phyloP scores from a whole-genome alignment of 495 filamentous ascomycete species.

The Clavariopsis aquatica region DNA sequence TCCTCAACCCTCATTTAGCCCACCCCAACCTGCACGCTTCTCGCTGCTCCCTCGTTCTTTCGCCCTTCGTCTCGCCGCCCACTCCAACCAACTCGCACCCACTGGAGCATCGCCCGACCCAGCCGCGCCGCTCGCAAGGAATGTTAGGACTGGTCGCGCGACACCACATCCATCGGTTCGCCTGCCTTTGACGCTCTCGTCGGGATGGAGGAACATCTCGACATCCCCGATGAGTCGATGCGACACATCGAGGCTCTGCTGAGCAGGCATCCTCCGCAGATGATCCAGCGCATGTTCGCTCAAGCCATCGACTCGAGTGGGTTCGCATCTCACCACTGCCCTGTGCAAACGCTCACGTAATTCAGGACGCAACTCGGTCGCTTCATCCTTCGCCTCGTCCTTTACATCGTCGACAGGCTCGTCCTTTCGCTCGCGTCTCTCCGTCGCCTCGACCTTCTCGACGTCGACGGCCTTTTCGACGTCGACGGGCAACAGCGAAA shows the following conservation, averaged over 20 bases:
- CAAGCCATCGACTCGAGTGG: slow-evolving; percentile 27
- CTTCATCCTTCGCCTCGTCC: slow-evolving; percentile 22
- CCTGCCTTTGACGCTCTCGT: neutral
- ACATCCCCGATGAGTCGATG: slow-evolving; percentile 33
- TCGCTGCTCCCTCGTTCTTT: too few relatives aligned
- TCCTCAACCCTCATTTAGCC: too few relatives aligned
- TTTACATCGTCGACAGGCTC: slow-evolving; percentile 16
- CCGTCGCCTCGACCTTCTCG: slow-evolving; percentile 26
- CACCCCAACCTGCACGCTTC: too few relatives aligned
- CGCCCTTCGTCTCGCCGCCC: neutral
- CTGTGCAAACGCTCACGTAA: slow-evolving; percentile 3
- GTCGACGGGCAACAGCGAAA: slow-evolving; percentile 21
- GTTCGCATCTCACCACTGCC: neutral
- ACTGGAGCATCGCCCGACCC: neutral
- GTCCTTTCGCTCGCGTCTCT: slow-evolving; percentile 24
- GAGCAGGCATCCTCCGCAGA: slow-evolving; percentile 24
- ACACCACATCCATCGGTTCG: neutral
- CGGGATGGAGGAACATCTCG: slow-evolving; percentile 26
- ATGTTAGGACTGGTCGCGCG: slow-evolving; percentile 1
- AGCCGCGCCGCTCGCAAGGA: neutral
- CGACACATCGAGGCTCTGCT: slow-evolving; percentile 33
- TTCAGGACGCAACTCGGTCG: slow-evolving; percentile 25
- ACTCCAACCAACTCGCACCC: neutral
- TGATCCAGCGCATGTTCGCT: slow-evolving; percentile 35
- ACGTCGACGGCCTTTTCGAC: slow-evolving; percentile 6